Base-by-base conservation (phyloP, 768 basidiomycete genomes). In the Kwoniella heveanensis region DNA sequence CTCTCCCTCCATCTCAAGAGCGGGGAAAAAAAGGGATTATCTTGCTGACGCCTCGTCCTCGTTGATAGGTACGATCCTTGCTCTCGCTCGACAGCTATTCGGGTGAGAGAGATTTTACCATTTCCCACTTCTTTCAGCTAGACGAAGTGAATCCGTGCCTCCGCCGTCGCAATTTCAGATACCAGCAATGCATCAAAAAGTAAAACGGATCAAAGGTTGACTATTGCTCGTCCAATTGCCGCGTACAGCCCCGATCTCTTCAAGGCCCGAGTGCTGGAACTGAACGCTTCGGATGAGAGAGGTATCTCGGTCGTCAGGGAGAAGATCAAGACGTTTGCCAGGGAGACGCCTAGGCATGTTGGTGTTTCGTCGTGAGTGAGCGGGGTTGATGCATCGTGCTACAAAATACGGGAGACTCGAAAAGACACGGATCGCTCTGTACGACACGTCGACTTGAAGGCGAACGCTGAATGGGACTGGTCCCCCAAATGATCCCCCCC, bases 281-380 rank as follows among this genome's bases (percentile, higher is more conserved):
- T 99, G 17, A 99, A 99, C 80, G 96, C 96, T 6, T 98, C 96
- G 2, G 96, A 99, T 76, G 96, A 99, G 79, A 88, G 96, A 73
- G 96, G 96, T 39, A 99, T 99, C 77, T 83, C 86, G 63, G 93
- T 99, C 64, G 96, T 99, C 15, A 86, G 96, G 71, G 96, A 99
- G 62, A 99, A 99, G 82, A 90, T 99, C 84, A 99, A 99, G 82
- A 88, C 89, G 76, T 99, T 99, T 81, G 96, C 96, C 15, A 79
- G 81, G 62, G 81, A 81, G 58, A 80, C 79, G 1, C 80, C 80
- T 1, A 62, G 79, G 39, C 74, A 78, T 60, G 74, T 69, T 26
- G 57, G 60, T 7, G 68, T 65, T 13, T 74, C 78, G 5, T 79
- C 79, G 80, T 81, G 59, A 74, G 78, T 77, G 4, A 12, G 2